A percentile compares a stretch with the other conserved stretches of the same genome.
These are phyloP conservation scores for Andrographis paniculata DNA, from an alignment of 305 asterid genomes.

Conservation along the genomic window DNA sequence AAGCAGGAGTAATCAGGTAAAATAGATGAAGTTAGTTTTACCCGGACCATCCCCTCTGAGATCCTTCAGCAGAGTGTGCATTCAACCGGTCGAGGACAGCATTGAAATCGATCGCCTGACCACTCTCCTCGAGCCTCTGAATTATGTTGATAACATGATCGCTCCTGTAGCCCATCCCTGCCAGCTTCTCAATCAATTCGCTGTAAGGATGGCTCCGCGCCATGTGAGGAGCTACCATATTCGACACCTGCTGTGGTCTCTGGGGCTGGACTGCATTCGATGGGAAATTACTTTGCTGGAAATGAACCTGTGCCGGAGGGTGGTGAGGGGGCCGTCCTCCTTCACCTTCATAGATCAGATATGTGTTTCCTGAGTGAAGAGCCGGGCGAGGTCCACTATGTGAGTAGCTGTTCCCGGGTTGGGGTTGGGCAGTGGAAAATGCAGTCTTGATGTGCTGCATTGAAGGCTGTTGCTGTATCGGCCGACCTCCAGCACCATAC, in stretches of 20 bases:
- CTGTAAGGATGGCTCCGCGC: conserved; percentile 56
- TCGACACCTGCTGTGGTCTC: conserved; percentile 33
- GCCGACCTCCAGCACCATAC: too few relatives aligned
- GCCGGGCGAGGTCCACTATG: conserved; percentile 50
- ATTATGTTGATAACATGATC: conserved; percentile 62
- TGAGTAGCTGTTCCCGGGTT: conserved; percentile 52
- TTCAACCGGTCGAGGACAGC: conserved; percentile 70
- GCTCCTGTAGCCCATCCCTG: conserved; percentile 76
- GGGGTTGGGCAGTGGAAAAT: conserved; percentile 40
- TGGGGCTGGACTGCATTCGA: conserved; percentile 18
- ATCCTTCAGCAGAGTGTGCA: conserved; percentile 65
- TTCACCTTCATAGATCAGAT: conserved; percentile 57
- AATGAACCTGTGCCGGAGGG: conserved; percentile 43
- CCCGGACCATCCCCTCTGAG: conserved; percentile 82
- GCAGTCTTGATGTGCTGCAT: conserved; percentile 49
- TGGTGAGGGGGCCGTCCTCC: conserved; percentile 47
- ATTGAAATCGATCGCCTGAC: conserved; percentile 75
- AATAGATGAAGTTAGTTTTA: too few relatives aligned
- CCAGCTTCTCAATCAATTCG: conserved; percentile 78
- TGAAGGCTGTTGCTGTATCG: conserved; percentile 45
- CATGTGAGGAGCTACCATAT: conserved; percentile 38
- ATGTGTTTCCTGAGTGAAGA: conserved; percentile 52
- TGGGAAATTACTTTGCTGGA: conserved; percentile 58
- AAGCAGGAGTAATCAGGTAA: too few relatives aligned
- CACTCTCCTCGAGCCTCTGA: conserved; percentile 83